Evolutionary conservation across 345 rosid species (phyloP).

Genomic region (Lepidium africanum): DNA sequence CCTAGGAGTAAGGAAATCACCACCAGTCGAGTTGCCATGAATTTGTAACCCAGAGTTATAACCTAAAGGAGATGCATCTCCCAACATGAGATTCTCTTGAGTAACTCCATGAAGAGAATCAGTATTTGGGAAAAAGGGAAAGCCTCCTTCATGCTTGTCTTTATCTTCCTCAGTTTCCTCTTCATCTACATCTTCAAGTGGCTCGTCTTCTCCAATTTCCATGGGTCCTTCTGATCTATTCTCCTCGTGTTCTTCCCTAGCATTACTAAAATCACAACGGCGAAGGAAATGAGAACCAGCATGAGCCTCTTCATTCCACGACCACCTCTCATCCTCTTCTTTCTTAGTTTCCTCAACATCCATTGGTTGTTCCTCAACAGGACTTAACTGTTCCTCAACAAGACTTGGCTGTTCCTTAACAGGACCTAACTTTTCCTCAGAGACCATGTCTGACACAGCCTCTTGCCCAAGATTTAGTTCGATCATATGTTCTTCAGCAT

Average conservation of each 20-base stretch:
- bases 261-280: conserved; percentile 30
- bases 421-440: conserved; percentile 10
- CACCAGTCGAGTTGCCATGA: conserved; percentile 39
- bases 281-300: conserved; percentile 38
- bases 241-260: conserved; percentile 20
- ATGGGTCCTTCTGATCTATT: conserved; percentile 27
- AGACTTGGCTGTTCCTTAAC: conserved; percentile 29
- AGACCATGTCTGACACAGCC: conserved; percentile 25
- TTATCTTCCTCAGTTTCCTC: conserved; percentile 36
- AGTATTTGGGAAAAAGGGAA: conserved; percentile 37
- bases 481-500: conserved; percentile 52
- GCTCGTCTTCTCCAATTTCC: conserved; percentile 34
- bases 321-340: conserved; percentile 36
- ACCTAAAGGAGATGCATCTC: conserved; percentile 44
- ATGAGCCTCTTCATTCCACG: conserved; percentile 31
- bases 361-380: conserved; percentile 25
- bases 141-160: conserved; percentile 34
- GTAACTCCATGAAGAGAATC: conserved; percentile 38
- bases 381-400: conserved; percentile 30
- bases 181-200: conserved; percentile 18
- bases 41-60: conserved; percentile 49
- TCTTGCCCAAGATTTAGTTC: conserved; percentile 60
- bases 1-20: conserved; percentile 55
- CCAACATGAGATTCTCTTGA: conserved; percentile 56
- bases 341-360: conserved; percentile 43